Conservation (phyloP, 257 asterid genomes). For the Solanum clarkiae region DNA sequence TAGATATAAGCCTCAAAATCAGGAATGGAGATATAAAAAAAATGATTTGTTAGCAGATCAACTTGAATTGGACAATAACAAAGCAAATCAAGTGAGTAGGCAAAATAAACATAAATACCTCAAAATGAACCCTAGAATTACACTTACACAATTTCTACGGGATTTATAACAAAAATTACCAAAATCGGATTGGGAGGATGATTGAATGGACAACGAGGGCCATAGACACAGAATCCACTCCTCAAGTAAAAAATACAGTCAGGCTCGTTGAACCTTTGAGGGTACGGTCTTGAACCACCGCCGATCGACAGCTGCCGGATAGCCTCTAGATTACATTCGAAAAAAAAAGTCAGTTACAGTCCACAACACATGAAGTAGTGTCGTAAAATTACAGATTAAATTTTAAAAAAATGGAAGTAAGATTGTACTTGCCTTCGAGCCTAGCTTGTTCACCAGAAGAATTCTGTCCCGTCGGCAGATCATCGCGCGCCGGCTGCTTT, state of each 20-base stretch:
- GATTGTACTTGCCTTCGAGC: neutral
- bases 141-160: neutral
- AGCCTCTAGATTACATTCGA: constrained; percentile 13
- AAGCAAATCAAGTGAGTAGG: neutral
- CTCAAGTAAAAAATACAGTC: constrained; percentile 19
- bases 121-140: neutral
- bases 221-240: constrained; percentile 22
- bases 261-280: constrained; percentile 12
- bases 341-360: neutral
- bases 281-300: constrained; percentile 8
- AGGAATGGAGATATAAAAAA: neutral
- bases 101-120: neutral
- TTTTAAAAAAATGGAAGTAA: neutral
- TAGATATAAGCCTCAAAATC: neutral
- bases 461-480: neutral
- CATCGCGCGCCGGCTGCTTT: neutral
- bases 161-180: neutral
- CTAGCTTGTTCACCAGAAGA: neutral
- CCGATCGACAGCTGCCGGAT: constrained; percentile 18
- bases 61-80: neutral
- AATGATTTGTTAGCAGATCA: neutral
- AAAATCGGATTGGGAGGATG: constrained; percentile 12
- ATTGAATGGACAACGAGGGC: constrained; percentile 26
- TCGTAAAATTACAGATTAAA: neutral
- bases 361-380: constrained; percentile 3